Evolutionary conservation across 768 basidiomycete species (phyloP).

Genomic region (Mycena belliarum): DNA sequence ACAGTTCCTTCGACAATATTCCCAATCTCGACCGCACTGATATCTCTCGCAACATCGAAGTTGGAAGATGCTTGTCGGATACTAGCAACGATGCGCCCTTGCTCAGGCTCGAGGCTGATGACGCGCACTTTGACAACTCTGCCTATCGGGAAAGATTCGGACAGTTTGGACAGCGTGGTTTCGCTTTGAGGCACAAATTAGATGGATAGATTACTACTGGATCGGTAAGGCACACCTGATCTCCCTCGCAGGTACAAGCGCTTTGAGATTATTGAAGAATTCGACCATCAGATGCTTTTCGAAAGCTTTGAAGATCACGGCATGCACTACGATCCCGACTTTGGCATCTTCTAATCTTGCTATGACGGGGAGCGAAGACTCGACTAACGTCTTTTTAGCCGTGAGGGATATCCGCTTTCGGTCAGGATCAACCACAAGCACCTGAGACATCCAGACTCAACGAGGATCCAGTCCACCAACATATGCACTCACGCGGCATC

Average conservation of each 20-base stretch:
- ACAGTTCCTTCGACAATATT: conserved; percentile 69
- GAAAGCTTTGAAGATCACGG: conserved; percentile 79
- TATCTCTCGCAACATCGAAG: conserved; percentile 55
- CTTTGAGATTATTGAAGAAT: conserved; percentile 88
- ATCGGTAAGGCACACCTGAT: conserved; percentile 58
- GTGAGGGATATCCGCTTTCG: conserved; percentile 84
- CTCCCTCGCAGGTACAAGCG: conserved; percentile 78
- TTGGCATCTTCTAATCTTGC: conserved; percentile 65
- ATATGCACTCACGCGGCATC: conserved; percentile 68
- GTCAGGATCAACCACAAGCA: conserved; percentile 80
- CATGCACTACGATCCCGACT: conserved; percentile 74
- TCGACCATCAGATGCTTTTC: conserved; percentile 84
- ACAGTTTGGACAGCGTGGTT: conserved; percentile 51
- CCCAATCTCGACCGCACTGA: conserved; percentile 77
- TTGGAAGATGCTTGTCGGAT: conserved; percentile 74
- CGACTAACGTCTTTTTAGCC: conserved; percentile 86
- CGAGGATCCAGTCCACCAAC: not conserved
- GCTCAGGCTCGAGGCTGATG: conserved; percentile 57
- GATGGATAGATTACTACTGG: not conserved
- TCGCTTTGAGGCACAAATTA: conserved; percentile 52
- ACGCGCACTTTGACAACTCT: conserved; percentile 86
- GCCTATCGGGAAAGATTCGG: conserved; percentile 72
- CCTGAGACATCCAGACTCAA: conserved; percentile 39
- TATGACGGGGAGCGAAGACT: conserved; percentile 74
- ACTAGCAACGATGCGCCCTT: conserved; percentile 75